Evolutionary conservation across 208 protist genomes (phyloP), one percentile per base, ranked within the genome.

Genomic region (Acanthamoeba lenticulata): DNA sequence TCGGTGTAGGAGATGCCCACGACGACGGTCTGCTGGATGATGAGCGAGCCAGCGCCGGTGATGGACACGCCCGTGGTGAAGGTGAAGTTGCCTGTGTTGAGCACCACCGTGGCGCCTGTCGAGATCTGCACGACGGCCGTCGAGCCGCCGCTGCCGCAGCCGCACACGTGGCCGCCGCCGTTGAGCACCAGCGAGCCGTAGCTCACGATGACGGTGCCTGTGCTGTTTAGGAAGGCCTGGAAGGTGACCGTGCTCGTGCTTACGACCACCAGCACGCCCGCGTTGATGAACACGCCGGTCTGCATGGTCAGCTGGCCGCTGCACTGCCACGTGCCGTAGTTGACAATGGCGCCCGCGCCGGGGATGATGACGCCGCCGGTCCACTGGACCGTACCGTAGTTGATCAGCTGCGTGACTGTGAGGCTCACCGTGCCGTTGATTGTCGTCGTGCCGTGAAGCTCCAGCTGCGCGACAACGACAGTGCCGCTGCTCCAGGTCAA

Each of bases 381-480:
- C 85, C 85, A 91, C 62, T 91, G 47, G 40, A 90, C 34, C 19
- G 81, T 36, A 21, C 81, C 81, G n/a, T 21, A 67, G 81, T 90
- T 90, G 81, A 62, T 67, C 11, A 90, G 44, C 32, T 90, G 81
- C 1, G 34, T 38, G 34, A 52, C 55, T 27, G 32, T 67, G 55
- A 90, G 29, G 40, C 7, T 62, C 45, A 62, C 45, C 21, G 81
- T 24, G 55, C 81, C 55, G 67, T 42, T 77, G 67, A 77, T 77
- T 9, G 40, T 90, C 24, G 81, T 45, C 15, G 45, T 90, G 81
- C 81, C 81, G 21, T 27, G 47, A n/a, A 90, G 81, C 19, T 67
- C 15, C 42, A 62, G 17, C 67, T 77, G 24, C 24, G 40, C 34
- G 32, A 77, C 81, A 21, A 90, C 5, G 34, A 90, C 38, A 6